These are phyloP conservation scores for Mrakiaceae sp. DNA, from an alignment of 1,284 basidiomycete genomes.

Conservation along the genomic window DNA sequence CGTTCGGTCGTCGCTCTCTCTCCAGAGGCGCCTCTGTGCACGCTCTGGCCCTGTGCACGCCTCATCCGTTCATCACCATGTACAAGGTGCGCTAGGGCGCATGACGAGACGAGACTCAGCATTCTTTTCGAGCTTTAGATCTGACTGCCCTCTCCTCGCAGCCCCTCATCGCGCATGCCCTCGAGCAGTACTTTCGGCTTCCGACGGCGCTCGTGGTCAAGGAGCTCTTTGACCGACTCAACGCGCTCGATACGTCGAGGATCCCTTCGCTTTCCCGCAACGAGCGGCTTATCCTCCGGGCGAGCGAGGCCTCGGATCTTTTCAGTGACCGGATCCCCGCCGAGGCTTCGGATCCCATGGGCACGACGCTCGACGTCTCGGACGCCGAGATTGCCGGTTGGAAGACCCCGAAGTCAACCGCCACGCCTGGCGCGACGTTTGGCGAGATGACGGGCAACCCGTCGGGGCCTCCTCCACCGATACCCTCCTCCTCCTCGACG, in stretches of 20 bases:
- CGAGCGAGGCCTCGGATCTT: slow-evolving; percentile 79
- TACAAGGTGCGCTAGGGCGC: slow-evolving; percentile 58
- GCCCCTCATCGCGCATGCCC: slow-evolving; percentile 46
- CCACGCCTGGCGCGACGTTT: too few species aligned
- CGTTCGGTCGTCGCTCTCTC: too few species aligned
- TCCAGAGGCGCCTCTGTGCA: slow-evolving; percentile 84
- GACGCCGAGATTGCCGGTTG: too few species aligned
- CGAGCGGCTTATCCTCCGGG: slow-evolving; percentile 81
- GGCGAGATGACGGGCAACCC: too few species aligned
- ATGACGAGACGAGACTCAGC: too few species aligned
- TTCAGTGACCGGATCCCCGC: slow-evolving; percentile 41
- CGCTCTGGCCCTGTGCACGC: slow-evolving; percentile 90
- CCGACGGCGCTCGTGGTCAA: slow-evolving; percentile 80
- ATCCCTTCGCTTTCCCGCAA: slow-evolving; percentile 64
- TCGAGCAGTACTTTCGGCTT: slow-evolving; percentile 86
- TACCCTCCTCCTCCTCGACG: too few species aligned
- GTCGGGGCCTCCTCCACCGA: too few species aligned
- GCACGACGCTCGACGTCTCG: too few species aligned
- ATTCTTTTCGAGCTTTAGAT: too few species aligned
- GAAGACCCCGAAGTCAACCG: too few species aligned
- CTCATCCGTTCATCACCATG: slow-evolving; percentile 91
- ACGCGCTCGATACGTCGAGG: slow-evolving; percentile 72
- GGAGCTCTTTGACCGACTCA: slow-evolving; percentile 82
- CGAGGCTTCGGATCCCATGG: too few species aligned
- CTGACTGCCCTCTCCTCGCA: not conserved